Percentiles rank a stretch among this genome's conserved stretches.
These are phyloP conservation scores for Hanseniaspora occidentalis DNA, from an alignment of 805 yeast species.

Conservation along the genomic window DNA sequence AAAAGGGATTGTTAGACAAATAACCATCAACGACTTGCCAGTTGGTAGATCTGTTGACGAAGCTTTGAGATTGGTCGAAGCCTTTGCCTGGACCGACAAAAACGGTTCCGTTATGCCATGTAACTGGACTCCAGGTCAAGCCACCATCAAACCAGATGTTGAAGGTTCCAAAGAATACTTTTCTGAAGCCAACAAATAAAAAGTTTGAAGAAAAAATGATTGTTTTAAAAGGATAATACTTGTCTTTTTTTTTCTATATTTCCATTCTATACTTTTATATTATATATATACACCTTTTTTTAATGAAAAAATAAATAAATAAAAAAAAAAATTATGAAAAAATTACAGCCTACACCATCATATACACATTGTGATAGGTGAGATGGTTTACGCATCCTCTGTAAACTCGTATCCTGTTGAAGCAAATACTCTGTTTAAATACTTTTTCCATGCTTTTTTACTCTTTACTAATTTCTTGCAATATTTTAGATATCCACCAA, in stretches of 20 bases:
- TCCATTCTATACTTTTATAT: not conserved
- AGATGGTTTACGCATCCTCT: too few relatives aligned
- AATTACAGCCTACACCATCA: too few relatives aligned
- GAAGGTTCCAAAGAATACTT: slow-evolving; percentile 72
- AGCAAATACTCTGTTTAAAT: slow-evolving; percentile 47
- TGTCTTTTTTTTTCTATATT: too few relatives aligned
- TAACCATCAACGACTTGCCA: slow-evolving; percentile 96
- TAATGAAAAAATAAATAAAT: not conserved
- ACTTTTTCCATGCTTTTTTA: slow-evolving; percentile 43
- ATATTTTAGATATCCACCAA: slow-evolving; percentile 46
- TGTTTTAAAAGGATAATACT: too few relatives aligned
- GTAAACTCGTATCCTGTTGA: slow-evolving; percentile 37
- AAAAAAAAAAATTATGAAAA: too few relatives aligned
- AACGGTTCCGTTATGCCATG: slow-evolving; percentile 99
- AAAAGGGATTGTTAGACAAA: slow-evolving; percentile 86
- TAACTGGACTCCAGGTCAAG: slow-evolving; percentile 95
- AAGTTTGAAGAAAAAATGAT: slow-evolving; percentile 3
- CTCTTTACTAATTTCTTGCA: slow-evolving; percentile 43
- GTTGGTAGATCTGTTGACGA: slow-evolving; percentile 99
- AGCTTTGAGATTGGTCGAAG: slow-evolving; percentile 93
- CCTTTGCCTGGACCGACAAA: slow-evolving; percentile 98
- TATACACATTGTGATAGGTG: too few relatives aligned
- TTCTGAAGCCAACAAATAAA: slow-evolving; percentile 39
- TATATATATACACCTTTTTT: not conserved
- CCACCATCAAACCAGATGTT: slow-evolving; percentile 79